Conservation (phyloP, 2,329 filamentous ascomycete genomes). For the Ophiobolus disseminans region DNA sequence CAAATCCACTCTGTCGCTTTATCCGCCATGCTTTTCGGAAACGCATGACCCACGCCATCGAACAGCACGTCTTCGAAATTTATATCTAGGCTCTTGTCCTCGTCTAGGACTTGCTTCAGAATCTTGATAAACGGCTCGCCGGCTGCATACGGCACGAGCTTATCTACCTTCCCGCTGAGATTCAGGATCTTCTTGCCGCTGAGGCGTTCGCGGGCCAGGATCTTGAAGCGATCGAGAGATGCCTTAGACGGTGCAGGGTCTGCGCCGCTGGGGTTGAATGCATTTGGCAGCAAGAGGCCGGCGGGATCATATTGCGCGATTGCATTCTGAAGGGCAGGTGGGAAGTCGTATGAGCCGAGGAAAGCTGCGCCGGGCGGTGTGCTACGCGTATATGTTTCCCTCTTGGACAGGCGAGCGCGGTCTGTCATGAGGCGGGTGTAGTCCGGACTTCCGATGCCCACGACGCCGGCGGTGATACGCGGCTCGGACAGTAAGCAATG, state of each 20-base stretch:
- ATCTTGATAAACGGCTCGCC: conserved; percentile 67
- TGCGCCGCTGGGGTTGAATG: conserved; percentile 28
- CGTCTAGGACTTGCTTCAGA: conserved; percentile 65
- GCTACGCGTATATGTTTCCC: conserved; percentile 65
- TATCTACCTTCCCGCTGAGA: conserved; percentile 69
- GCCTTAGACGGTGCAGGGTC: conserved; percentile 45
- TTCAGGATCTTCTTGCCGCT: conserved; percentile 46
- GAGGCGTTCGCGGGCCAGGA: conserved; percentile 56
- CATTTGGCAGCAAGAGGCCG: conserved; percentile 67
- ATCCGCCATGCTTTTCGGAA: conserved; percentile 69
- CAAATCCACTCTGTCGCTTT: conserved; percentile 71
- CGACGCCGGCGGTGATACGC: conserved; percentile 77
- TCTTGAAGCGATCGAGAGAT: conserved; percentile 38
- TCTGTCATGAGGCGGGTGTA: conserved; percentile 81
- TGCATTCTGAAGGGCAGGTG: conserved; percentile 67
- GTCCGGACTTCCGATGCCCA: conserved; percentile 89
- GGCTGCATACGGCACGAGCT: conserved; percentile 72
- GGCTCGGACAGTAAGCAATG: conserved; percentile 79
- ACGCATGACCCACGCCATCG: conserved; percentile 72
- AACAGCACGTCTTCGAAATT: conserved; percentile 72
- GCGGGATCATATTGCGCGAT: conserved; percentile 76
- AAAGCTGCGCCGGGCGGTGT: conserved; percentile 68
- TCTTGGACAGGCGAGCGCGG: conserved; percentile 75
- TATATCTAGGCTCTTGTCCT: conserved; percentile 58
- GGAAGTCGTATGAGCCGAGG: conserved; percentile 80